Evolutionary conservation across 2,329 filamentous ascomycete species (phyloP).

Genomic region (Fusarium stilboides): DNA sequence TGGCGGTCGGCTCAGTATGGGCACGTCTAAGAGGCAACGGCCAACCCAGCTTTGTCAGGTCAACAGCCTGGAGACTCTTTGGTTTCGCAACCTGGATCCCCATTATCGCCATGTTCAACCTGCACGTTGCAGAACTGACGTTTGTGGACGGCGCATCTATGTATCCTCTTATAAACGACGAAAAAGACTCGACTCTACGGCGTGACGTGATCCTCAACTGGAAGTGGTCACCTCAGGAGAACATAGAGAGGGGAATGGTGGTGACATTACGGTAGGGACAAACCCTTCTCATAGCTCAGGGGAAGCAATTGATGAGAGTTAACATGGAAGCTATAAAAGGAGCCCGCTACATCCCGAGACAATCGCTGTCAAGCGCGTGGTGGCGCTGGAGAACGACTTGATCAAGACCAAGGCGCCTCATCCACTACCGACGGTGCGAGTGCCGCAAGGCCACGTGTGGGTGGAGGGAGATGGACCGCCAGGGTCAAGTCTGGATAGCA

Average conservation of each 20-base stretch:
- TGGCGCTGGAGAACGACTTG: conserved; percentile 85
- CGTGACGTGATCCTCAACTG: conserved; percentile 72
- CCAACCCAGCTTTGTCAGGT: conserved; percentile 46
- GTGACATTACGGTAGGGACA: conserved; percentile 76
- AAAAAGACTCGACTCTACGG: conserved; percentile 69
- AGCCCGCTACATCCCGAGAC: conserved; percentile 79
- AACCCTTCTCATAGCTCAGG: background rate
- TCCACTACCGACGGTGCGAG: conserved; percentile 68
- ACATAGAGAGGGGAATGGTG: conserved; percentile 79
- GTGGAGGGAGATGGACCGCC: conserved; percentile 89
- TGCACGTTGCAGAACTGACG: conserved; percentile 71
- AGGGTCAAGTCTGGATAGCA: conserved; percentile 83
- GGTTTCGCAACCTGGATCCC: conserved; percentile 74
- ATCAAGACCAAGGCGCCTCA: conserved; percentile 77
- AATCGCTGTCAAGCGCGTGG: conserved; percentile 84
- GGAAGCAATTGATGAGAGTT: conserved; percentile 10
- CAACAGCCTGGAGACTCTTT: conserved; percentile 64
- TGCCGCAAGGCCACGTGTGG: conserved; percentile 93
- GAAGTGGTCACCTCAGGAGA: conserved; percentile 71
- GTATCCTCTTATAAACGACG: conserved; percentile 82
- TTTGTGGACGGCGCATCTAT: conserved; percentile 77
- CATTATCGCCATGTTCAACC: conserved; percentile 72
- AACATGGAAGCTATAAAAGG: conserved; percentile 58
- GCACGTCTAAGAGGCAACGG: conserved; percentile 48
- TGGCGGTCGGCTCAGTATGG: conserved; percentile 58